Percentiles rank a stretch among this genome's conserved stretches.
These are phyloP conservation scores for Plasmodium gaboni DNA, from an alignment of 169 alveolate genomes.

Conservation along the genomic window DNA sequence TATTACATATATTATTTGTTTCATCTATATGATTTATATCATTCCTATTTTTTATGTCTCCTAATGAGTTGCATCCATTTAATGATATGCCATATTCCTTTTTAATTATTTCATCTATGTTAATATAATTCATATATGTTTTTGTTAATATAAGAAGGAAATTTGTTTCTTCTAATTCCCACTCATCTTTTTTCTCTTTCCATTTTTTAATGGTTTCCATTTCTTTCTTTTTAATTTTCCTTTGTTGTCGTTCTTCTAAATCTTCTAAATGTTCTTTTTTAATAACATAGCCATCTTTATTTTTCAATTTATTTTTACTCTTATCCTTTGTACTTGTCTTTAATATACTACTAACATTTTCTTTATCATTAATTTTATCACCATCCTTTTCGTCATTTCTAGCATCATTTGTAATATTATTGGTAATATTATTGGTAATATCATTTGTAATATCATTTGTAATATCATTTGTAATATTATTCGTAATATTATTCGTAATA, in stretches of 20 bases:
- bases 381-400: neutral
- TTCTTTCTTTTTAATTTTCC: slow-evolving; percentile 1
- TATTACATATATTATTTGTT: neutral
- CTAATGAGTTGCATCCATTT: neutral
- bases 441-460: neutral
- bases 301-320: slow-evolving; percentile 1
- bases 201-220: slow-evolving; percentile 28
- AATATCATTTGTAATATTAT: no score
- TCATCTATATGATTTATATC: neutral
- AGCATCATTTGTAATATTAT: no score
- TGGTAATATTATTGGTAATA: neutral
- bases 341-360: neutral
- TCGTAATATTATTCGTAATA: neutral
- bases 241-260: slow-evolving; percentile 3
- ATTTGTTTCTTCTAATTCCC: slow-evolving; percentile 57
- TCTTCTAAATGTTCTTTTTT: neutral
- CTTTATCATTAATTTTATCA: neutral
- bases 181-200: slow-evolving; percentile 28
- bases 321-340: neutral
- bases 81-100: neutral
- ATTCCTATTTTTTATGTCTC: neutral
- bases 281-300: neutral
- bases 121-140: slow-evolving; percentile 71
- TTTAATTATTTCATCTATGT: slow-evolving; percentile 16
- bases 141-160: slow-evolving; percentile 65